Evolutionary conservation across 2,329 filamentous ascomycete species (phyloP), one percentile per base, ranked within the genome.

Genomic region (Phaeosphaeriaceae sp.): DNA sequence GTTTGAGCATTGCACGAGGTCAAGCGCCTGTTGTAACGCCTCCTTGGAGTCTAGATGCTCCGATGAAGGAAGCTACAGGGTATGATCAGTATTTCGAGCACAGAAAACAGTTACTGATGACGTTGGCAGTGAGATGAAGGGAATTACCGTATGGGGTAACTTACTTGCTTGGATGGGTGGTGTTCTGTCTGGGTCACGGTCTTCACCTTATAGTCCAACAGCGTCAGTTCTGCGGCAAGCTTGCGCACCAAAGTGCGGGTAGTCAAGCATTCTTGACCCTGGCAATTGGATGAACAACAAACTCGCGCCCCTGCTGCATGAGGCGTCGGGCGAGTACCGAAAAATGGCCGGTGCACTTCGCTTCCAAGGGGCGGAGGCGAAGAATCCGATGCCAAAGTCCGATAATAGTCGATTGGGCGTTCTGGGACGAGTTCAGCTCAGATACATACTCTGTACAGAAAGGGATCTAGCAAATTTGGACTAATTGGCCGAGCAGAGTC

Each of bases 261-360:
- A 53, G 58, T 61, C 46, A 54, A 63, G 56, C 70, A 74, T 62
- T 56, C 61, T 62, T 68, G 62, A 61, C 66, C 65, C 55, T 58
- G 25, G 53, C 66, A 73, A 55, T 58, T 54, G 48, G 68, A 58
- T 51, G 61, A 52, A 67, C 72, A 73, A 56, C 69, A 71, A 52
- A 56, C 58, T 33, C 66, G 53, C 25, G 54, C 58, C 58, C 60
- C 63, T 67, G 61, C 48, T 54, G 60, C 56, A 65, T 57, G 62
- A 58, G 63, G 64, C 65, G 56, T 54, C 47, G 57, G 64, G 54
- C 58, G 62, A 62, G 61, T 63, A 52, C 59, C 61, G 51, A 64
- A 56, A 63, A 51, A 58, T 60, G 50, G 52, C 33, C 47, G 60
- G 48, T 53, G 54, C 56, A 63, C 48, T 60, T 60, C 57, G 54